Evolutionary conservation across 495 filamentous ascomycete genomes (phyloP).

Genomic region (Sporormia fimetaria): DNA sequence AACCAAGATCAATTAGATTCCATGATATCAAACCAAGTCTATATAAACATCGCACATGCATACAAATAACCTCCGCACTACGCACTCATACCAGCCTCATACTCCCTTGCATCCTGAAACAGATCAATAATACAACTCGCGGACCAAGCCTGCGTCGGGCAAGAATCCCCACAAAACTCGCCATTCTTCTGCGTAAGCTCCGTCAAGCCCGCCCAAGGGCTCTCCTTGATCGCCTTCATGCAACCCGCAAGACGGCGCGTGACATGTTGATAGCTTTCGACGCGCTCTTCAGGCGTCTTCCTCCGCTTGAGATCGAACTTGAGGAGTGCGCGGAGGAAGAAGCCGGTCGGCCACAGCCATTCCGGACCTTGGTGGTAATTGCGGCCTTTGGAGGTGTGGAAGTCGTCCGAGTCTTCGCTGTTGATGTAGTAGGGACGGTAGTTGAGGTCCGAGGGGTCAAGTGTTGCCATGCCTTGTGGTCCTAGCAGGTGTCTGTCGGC

Average conservation of each 20-base stretch:
- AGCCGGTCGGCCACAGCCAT: constrained; percentile 98
- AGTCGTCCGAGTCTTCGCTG: constrained; percentile 80
- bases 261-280: constrained; percentile 88
- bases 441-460: constrained; percentile 83
- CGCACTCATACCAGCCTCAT: constrained; percentile 23
- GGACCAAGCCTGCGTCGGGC: constrained; percentile 92
- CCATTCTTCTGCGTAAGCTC: constrained; percentile 90
- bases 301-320: constrained; percentile 77
- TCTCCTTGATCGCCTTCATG: constrained; percentile 62
- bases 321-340: constrained; percentile 80
- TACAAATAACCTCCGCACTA: too few species aligned
- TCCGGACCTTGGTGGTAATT: constrained; percentile 99
- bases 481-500: constrained; percentile 71
- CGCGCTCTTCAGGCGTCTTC: constrained; percentile 50
- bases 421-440: constrained; percentile 93
- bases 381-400: constrained; percentile 78
- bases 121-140: constrained; percentile 87
- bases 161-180: constrained; percentile 76
- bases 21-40: too few species aligned
- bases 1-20: too few species aligned
- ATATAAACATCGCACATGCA: too few species aligned
- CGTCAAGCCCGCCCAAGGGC: constrained; percentile 81
- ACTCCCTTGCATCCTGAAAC: constrained; percentile 71
- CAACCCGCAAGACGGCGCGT: constrained; percentile 71
- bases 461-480: constrained; percentile 88